These are phyloP conservation scores for Dryas integrifolia DNA, from an alignment of 331 rosid genomes.

Conservation along the genomic window DNA sequence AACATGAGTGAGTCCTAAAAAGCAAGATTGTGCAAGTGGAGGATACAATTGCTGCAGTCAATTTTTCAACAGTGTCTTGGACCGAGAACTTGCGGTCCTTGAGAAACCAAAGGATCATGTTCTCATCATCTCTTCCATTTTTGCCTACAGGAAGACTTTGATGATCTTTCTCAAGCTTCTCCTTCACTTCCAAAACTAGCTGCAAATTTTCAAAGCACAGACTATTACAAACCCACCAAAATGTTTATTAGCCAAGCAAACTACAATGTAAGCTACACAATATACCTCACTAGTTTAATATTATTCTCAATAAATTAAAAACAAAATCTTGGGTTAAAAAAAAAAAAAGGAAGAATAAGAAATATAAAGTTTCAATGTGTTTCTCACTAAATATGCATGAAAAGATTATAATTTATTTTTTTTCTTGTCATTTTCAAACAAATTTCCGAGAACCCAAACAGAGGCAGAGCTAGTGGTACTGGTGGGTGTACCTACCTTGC, in stretches of 20 bases:
- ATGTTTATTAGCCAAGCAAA: neutral
- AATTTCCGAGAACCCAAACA: neutral
- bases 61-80: slow-evolving; percentile 58
- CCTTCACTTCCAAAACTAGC: slow-evolving; percentile 79
- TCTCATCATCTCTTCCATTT: slow-evolving; percentile 94
- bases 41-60: slow-evolving; percentile 87
- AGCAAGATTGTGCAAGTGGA: slow-evolving; percentile 5
- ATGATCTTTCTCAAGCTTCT: slow-evolving; percentile 64
- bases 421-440: neutral
- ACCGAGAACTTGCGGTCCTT: slow-evolving; percentile 73
- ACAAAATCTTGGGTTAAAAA: no score
- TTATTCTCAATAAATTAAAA: no score
- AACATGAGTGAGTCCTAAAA: neutral
- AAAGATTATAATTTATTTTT: neutral
- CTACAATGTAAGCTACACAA: neutral
- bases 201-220: slow-evolving; percentile 33
- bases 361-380: neutral
- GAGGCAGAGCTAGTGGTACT: neutral
- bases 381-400: neutral
- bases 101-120: slow-evolving; percentile 91
- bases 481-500: slow-evolving; percentile 45
- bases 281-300: no score
- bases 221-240: neutral
- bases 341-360: neutral
- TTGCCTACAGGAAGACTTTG: slow-evolving; percentile 65